phyloP scores from a whole-genome alignment of 2,329 filamentous ascomycete species.

The Colletotrichum trifolii region DNA sequence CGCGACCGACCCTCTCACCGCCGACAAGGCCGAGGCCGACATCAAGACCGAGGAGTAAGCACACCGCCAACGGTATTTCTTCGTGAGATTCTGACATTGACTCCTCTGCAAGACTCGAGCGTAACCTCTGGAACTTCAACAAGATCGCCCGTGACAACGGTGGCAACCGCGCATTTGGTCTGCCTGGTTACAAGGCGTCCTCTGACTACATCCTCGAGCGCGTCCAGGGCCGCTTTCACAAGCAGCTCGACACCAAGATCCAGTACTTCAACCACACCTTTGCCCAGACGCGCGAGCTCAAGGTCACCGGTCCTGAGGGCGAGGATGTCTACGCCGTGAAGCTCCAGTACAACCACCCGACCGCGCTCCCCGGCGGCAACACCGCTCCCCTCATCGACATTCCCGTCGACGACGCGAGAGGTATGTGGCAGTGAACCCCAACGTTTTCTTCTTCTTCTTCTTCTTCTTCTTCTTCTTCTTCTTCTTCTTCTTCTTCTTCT shows the following conservation, averaged over 20 bases:
- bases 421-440: neutral
- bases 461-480: too few relatives aligned
- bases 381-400: slow-evolving; percentile 51
- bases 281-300: slow-evolving; percentile 54
- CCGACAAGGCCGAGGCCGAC: slow-evolving; percentile 53
- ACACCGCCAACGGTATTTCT: neutral
- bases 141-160: slow-evolving; percentile 65
- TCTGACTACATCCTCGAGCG: slow-evolving; percentile 66
- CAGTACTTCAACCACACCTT: slow-evolving; percentile 61
- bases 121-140: slow-evolving; percentile 65
- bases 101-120: slow-evolving; percentile 55
- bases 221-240: slow-evolving; percentile 49
- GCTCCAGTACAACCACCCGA: slow-evolving; percentile 60
- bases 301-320: slow-evolving; percentile 56
- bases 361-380: slow-evolving; percentile 50
- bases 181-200: slow-evolving; percentile 68
- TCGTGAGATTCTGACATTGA: neutral
- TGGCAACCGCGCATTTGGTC: slow-evolving; percentile 69
- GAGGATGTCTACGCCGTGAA: slow-evolving; percentile 55
- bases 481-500: too few relatives aligned
- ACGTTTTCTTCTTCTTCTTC: neutral
- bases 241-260: slow-evolving; percentile 56
- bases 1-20: slow-evolving; percentile 47
- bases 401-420: slow-evolving; percentile 49
- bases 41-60: slow-evolving; percentile 52